A percentile compares a stretch with the other conserved stretches of the same genome.
phyloP scores from a whole-genome alignment of 163 green algal genomes.

The Coccomyxa subellipsoidea region DNA sequence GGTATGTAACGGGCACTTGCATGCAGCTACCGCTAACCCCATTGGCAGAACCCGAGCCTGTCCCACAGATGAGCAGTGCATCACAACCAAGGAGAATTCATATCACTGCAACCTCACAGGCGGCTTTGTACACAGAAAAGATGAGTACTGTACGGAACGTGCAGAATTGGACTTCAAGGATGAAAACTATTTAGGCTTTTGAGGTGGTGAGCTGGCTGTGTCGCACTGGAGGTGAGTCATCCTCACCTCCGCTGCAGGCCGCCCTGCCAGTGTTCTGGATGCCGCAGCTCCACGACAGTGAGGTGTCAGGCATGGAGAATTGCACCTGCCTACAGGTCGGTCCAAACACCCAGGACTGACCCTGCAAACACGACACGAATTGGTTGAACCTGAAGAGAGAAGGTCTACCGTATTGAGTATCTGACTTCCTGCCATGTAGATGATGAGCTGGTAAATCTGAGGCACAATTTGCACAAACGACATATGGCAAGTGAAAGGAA shows the following conservation, averaged over 20 bases:
- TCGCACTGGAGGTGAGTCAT: background rate
- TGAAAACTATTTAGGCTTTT: too few relatives aligned
- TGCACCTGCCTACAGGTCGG: background rate
- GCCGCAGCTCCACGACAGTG: background rate
- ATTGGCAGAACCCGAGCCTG: background rate
- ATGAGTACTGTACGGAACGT: too few relatives aligned
- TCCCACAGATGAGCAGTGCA: background rate
- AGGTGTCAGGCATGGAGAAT: background rate
- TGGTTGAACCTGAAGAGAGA: too few relatives aligned
- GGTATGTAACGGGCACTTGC: background rate
- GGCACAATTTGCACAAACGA: background rate
- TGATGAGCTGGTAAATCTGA: background rate
- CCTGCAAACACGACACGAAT: too few relatives aligned
- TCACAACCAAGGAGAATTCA: background rate
- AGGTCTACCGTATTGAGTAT: too few relatives aligned
- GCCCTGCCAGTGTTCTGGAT: background rate
- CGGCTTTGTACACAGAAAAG: too few relatives aligned
- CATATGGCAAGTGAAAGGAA: background rate
- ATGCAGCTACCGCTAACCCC: background rate
- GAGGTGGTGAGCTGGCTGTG: too few relatives aligned
- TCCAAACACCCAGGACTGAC: constrained; percentile 2
- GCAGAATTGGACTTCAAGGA: too few relatives aligned
- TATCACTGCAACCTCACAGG: too few relatives aligned
- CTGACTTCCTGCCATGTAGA: background rate
- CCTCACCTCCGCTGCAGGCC: background rate